Base-by-base conservation (phyloP, 2,329 filamentous ascomycete species). In the Fusarium sp. region DNA sequence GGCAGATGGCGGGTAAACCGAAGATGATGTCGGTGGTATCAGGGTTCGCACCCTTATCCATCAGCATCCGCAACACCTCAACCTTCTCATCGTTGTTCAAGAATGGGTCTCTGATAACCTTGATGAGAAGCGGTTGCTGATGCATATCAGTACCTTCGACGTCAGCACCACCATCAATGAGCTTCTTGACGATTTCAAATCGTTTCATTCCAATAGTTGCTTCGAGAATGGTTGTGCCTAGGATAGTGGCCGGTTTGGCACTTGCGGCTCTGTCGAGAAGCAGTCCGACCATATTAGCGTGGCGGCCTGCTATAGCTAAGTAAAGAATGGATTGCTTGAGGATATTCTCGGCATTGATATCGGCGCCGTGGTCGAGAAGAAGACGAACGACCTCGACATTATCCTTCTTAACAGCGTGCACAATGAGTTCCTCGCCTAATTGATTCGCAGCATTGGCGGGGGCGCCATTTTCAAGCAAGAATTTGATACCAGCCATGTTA, bases 101-200 rank as follows among this genome's bases (percentile, higher is more conserved):
- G 2, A 57, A n/a, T 3, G 18, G 20, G 13, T 63, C 44, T 2
- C 29, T 63, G 20, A 63, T 56, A 5, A 63, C 42, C 2, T 57
- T 63, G 26, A 57, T 57, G 16, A 63, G 41, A 4, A 48, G 38
- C 1, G 60, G 60, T 8, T 63, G 60, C 10, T 46, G 26, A n/a
- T 48, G 41, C 3, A 3, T 15, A 12, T 63, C 58, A 3, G 35
- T 48, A 0, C 26, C 3, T 11, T 9, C 48, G 3, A 37, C 35
- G 18, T 63, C 35, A 8, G 53, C 58, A 3, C 48, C 57, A 1
- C 28, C 35, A 1, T 35, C 48, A 12, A 63, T 20, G 3, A 63
- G 24, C 3, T 13, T 33, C 20, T 39, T 33, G 1, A 56, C 24
- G 5, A 65, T 43, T 1, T 64, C 60, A 0, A 65, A 37, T 3